A percentile compares a stretch with the other conserved stretches of the same genome.
phyloP scores from a whole-genome alignment of 768 basidiomycete genomes.

The Porpolomopsis calyptriformis region DNA sequence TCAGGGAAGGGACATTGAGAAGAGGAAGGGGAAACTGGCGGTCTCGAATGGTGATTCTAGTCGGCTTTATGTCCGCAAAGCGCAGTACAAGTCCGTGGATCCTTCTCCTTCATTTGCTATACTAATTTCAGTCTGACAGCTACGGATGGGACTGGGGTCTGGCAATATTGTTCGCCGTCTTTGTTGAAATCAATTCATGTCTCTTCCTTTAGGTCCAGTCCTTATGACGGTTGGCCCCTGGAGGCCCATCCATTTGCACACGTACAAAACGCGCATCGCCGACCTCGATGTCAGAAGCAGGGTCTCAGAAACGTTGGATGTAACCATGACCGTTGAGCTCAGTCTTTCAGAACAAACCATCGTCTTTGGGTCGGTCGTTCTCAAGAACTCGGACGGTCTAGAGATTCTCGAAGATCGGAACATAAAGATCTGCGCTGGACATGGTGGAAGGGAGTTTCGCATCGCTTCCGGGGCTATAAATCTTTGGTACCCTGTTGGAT shows the following conservation, averaged over 20 bases:
- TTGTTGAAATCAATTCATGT: not conserved
- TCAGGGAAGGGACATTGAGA: constrained; percentile 67
- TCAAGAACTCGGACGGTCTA: constrained; percentile 42
- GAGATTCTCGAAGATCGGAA: constrained; percentile 29
- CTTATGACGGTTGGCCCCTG: constrained; percentile 85
- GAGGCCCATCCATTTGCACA: constrained; percentile 66
- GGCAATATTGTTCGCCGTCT: constrained; percentile 7
- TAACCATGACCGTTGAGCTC: constrained; percentile 39
- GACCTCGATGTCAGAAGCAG: constrained; percentile 53
- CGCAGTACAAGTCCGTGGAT: constrained; percentile 73
- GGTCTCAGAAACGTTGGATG: constrained; percentile 46
- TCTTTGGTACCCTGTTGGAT: constrained; percentile 81
- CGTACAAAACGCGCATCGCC: constrained; percentile 51
- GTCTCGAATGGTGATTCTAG: constrained; percentile 91
- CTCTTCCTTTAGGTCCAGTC: constrained; percentile 47
- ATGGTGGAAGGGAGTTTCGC: constrained; percentile 32
- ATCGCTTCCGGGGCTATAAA: constrained; percentile 49
- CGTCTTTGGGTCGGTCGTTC: constrained; percentile 33
- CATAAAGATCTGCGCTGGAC: constrained; percentile 26
- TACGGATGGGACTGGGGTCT: constrained; percentile 92
- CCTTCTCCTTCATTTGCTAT: not conserved
- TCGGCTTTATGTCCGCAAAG: constrained; percentile 84
- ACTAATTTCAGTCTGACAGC: constrained; percentile 25
- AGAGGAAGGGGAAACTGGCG: constrained; percentile 44
- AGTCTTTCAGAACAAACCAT: constrained; percentile 29